A percentile compares a stretch with the other conserved stretches of the same genome.
phyloP scores from a whole-genome alignment of 2,329 filamentous ascomycete species.

The Scortechinia acanthostroma region DNA sequence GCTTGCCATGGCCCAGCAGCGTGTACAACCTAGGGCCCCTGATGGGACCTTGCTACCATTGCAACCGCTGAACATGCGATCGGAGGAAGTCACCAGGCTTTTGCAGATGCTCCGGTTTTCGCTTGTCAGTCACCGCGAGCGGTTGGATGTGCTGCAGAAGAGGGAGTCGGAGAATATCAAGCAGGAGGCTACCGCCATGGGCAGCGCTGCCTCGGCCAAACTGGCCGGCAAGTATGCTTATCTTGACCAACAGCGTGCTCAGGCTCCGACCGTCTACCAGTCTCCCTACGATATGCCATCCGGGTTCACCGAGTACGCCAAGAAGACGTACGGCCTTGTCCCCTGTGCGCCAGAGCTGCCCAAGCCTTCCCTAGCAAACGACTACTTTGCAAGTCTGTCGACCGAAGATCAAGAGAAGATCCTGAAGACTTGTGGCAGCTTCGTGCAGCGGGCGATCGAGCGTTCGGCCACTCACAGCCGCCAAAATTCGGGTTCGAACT shows the following conservation, averaged over 20 bases:
- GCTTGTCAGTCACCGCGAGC: constrained; percentile 25
- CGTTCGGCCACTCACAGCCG: constrained; percentile 20
- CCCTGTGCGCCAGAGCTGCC: constrained; percentile 20
- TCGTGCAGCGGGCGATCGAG: constrained; percentile 25
- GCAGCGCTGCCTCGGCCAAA: constrained; percentile 16
- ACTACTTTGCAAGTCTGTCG: constrained; percentile 27
- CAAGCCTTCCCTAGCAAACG: constrained; percentile 26
- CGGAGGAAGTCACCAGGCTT: constrained; percentile 28
- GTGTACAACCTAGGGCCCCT: constrained; percentile 24
- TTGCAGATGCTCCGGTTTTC: constrained; percentile 32
- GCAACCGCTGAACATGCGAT: constrained; percentile 29
- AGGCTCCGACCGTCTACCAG: constrained; percentile 25
- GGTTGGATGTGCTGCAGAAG: constrained; percentile 24
- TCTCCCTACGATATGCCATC: constrained; percentile 31
- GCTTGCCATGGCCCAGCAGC: constrained; percentile 30
- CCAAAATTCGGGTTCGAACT: constrained; percentile 21
- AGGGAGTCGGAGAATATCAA: constrained; percentile 20
- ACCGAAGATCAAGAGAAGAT: constrained; percentile 28
- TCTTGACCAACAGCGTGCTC: constrained; percentile 24
- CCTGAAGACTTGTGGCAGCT: constrained; percentile 28
- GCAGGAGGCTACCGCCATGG: constrained; percentile 16
- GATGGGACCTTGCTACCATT: constrained; percentile 24
- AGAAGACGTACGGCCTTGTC: constrained; percentile 23
- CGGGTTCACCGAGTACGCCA: constrained; percentile 28
- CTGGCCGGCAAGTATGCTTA: constrained; percentile 26